Evolutionary conservation across 225 moss, liverwort and hornwort genomes (phyloP).

Genomic region (Asterella californica): DNA sequence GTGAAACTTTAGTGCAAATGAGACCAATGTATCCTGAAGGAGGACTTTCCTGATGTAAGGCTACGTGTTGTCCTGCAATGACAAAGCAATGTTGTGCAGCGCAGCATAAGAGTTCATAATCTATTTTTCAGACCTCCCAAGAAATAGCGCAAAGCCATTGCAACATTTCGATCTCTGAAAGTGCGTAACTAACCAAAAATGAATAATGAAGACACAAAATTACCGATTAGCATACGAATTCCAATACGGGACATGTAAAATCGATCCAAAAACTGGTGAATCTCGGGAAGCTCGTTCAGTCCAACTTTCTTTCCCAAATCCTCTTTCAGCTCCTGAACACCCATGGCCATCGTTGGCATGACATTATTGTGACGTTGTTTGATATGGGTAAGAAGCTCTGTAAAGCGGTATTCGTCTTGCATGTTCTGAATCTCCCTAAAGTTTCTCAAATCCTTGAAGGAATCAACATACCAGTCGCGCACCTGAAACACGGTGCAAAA

Average conservation of each 20-base stretch:
- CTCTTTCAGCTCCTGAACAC: constrained; percentile 81
- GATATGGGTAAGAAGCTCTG: constrained; percentile 67
- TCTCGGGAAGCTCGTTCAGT: constrained; percentile 83
- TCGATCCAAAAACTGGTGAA: constrained; percentile 81
- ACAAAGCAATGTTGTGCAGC: background rate
- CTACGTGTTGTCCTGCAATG: constrained; percentile 78
- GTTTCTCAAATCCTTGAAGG: constrained; percentile 80
- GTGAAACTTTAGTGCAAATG: constrained; percentile 69
- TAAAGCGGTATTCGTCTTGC: constrained; percentile 68
- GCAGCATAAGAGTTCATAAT: background rate
- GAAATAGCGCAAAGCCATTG: background rate
- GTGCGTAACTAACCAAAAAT: background rate
- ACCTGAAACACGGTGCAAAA: constrained; percentile 41
- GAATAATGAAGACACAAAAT: background rate
- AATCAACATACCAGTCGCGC: constrained; percentile 89
- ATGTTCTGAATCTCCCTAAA: constrained; percentile 63
- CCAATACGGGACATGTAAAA: constrained; percentile 95
- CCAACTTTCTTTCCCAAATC: constrained; percentile 80
- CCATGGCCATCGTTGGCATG: constrained; percentile 97
- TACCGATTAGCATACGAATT: constrained; percentile 92
- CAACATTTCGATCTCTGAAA: background rate
- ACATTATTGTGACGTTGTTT: constrained; percentile 91
- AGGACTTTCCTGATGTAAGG: constrained; percentile 64
- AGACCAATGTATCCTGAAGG: constrained; percentile 69
- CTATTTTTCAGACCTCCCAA: background rate